A percentile compares a stretch with the other conserved stretches of the same genome.
Evolutionary conservation across 176 grass and related monocot genomes (phyloP).

Genomic region (Phyllostachys edulis): DNA sequence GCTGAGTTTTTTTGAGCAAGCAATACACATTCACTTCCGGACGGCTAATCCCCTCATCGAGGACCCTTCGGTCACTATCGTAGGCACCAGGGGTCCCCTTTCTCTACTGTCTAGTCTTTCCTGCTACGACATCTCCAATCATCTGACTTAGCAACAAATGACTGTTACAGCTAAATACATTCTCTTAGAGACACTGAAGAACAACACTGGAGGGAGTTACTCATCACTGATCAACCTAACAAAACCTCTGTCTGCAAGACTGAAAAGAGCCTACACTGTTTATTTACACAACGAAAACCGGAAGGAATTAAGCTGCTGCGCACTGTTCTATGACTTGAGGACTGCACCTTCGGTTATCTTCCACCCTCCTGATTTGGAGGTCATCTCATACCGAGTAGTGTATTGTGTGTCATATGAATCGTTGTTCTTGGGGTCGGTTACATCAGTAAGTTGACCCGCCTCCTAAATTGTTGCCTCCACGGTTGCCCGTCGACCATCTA

Average conservation of each 20-base stretch:
- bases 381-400: slow-evolving; percentile 76
- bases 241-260: background rate
- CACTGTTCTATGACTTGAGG: slow-evolving; percentile 53
- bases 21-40: too few relatives aligned
- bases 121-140: too few relatives aligned
- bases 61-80: too few relatives aligned
- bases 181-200: background rate
- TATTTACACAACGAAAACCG: slow-evolving; percentile 43
- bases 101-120: too few relatives aligned
- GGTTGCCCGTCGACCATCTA: slow-evolving; percentile 53
- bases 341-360: slow-evolving; percentile 89
- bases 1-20: too few relatives aligned
- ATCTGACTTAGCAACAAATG: background rate
- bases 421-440: slow-evolving; percentile 32
- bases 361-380: slow-evolving; percentile 57
- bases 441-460: slow-evolving; percentile 50
- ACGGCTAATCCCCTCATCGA: too few relatives aligned
- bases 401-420: slow-evolving; percentile 64
- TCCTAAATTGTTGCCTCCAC: slow-evolving; percentile 92
- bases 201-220: background rate
- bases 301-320: background rate
- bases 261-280: background rate
- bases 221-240: background rate
- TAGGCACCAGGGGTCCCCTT: too few relatives aligned
- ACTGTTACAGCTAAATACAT: background rate